Conservation (phyloP, 129 eudicot genomes). For the Saussurea involucrata region DNA sequence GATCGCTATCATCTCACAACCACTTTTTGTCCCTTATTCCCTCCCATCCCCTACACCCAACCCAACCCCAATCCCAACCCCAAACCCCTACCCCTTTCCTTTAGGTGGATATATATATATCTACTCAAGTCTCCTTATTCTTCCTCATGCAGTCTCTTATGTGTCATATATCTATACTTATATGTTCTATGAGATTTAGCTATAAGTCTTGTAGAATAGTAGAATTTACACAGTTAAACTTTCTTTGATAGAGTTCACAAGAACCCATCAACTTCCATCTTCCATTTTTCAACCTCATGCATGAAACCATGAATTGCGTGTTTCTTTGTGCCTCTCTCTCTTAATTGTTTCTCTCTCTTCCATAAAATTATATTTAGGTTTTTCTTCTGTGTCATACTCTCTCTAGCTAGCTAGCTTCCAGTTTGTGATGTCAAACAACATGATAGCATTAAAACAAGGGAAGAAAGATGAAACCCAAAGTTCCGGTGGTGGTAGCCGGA, state of each 20-base stretch:
- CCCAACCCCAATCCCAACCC: neutral
- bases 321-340: slow-evolving; percentile 44
- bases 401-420: neutral
- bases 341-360: neutral
- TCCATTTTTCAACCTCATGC: slow-evolving; percentile 45
- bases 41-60: slow-evolving; percentile 7
- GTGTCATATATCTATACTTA: neutral
- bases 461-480: slow-evolving; percentile 36
- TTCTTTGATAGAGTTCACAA: slow-evolving; percentile 65
- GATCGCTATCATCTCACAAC: slow-evolving; percentile 34
- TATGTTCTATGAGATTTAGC: neutral
- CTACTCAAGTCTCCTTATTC: slow-evolving; percentile 18
- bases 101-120: neutral
- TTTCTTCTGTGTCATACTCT: neutral
- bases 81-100: neutral
- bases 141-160: neutral
- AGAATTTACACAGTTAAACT: neutral
- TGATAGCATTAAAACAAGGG: slow-evolving; percentile 27
- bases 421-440: slow-evolving; percentile 41
- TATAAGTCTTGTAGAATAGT: slow-evolving; percentile 10
- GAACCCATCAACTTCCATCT: slow-evolving; percentile 56
- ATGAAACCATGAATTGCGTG: slow-evolving; percentile 53
- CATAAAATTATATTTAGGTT: slow-evolving; percentile 15
- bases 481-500: slow-evolving; percentile 26
- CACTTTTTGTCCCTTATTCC: slow-evolving; percentile 21